Conservation (phyloP, 768 basidiomycete species). For the Tricholoma sp. region DNA sequence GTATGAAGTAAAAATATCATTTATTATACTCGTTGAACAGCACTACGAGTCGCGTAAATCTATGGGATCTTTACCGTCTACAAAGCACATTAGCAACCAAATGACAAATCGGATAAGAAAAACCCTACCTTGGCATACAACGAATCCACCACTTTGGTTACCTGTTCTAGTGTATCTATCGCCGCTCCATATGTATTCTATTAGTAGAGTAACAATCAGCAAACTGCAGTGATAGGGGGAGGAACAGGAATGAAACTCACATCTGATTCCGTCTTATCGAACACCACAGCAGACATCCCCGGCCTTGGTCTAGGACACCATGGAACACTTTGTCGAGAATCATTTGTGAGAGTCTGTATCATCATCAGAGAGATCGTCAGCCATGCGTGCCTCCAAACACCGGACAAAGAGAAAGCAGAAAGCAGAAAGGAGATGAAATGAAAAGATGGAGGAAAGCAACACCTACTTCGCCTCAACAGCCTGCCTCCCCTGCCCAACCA, state of each 20-base stretch:
- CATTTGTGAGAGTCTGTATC: slow-evolving; percentile 86
- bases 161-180: slow-evolving; percentile 84
- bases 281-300: slow-evolving; percentile 87
- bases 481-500: slow-evolving; percentile 82
- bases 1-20: no score
- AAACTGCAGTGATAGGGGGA: slow-evolving; percentile 2
- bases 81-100: background rate
- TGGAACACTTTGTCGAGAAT: slow-evolving; percentile 93
- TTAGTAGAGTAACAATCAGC: background rate
- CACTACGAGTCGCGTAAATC: background rate
- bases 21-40: background rate
- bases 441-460: background rate
- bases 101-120: background rate
- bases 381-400: background rate
- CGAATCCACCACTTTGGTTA: slow-evolving; percentile 91
- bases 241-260: slow-evolving; percentile 50
- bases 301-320: slow-evolving; percentile 95
- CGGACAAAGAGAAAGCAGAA: no score
- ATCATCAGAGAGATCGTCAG: background rate
- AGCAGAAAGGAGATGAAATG: no score
- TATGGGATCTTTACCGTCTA: slow-evolving; percentile 26
- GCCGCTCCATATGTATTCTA: slow-evolving; percentile 87
- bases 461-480: slow-evolving; percentile 88
- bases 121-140: slow-evolving; percentile 71
- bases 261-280: slow-evolving; percentile 80